phyloP scores from a whole-genome alignment of 2,329 filamentous ascomycete genomes.

The Xylaria sp. region DNA sequence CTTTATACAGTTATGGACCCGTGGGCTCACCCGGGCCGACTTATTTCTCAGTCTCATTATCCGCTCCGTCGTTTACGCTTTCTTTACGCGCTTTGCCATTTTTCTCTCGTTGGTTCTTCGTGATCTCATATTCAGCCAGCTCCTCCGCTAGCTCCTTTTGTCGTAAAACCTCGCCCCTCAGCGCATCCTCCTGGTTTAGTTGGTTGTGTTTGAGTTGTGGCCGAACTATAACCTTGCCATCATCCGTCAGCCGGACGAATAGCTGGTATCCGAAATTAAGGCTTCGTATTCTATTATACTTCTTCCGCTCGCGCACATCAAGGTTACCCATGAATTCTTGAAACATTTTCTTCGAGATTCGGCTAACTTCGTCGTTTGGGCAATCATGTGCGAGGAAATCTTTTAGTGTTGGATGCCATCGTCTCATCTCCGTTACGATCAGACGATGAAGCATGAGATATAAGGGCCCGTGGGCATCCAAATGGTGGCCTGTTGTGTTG shows the following conservation, averaged over 20 bases:
- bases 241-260: background rate
- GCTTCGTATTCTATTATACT: background rate
- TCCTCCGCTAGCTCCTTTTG: background rate
- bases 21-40: too few species aligned
- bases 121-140: background rate
- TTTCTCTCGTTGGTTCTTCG: background rate
- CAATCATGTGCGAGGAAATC: conserved; percentile 38
- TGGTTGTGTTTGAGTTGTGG: background rate
- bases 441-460: conserved; percentile 43
- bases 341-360: background rate
- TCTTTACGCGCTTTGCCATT: background rate
- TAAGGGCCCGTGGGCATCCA: conserved; percentile 39
- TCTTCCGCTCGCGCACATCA: background rate
- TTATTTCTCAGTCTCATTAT: too few species aligned
- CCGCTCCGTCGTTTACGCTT: too few species aligned
- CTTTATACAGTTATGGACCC: too few species aligned
- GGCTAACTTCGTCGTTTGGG: conserved; percentile 32
- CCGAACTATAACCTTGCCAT: background rate
- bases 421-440: conserved; percentile 38
- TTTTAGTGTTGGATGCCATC: conserved; percentile 34
- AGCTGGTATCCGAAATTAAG: background rate
- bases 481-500: conserved; percentile 35
- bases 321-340: background rate
- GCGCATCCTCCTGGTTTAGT: background rate
- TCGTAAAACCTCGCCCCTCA: background rate